Base-by-base conservation (phyloP, 345 rosid genomes). In the Noccaea bulbosa region DNA sequence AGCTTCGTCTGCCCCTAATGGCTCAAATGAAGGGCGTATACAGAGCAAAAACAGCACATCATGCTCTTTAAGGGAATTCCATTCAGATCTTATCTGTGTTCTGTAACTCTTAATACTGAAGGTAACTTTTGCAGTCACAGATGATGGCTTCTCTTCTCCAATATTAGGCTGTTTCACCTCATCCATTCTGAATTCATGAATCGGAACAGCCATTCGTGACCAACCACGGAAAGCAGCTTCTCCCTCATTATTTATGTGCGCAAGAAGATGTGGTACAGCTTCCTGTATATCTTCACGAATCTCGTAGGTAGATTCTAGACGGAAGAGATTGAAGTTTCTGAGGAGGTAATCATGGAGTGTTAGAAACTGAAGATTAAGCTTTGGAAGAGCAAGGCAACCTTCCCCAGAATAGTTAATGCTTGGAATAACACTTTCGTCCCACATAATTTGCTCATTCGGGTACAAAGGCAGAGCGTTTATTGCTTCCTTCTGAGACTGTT, bases 271-370 rank as follows among this genome's bases (percentile, higher is more conserved):
- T 0, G 99, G 99, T 27, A 89, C 83, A 71, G 99, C 96, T 81
- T 91, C 99, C 75, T 94, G 99, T 76, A 94, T 94, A 79, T 94
- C 97, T 83, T 94, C 99, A 7, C 99, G 99, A 69, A 94, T 94
- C 88, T 91, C 97, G 81, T 94, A 94, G 6, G 97, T 94, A 62
- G 99, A 94, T 78, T 94, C 99, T 56, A 94, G 89, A 44, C 97
- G 99, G 64, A 94, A 94, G 70, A 94, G 96, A 81, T 94, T 91
- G 83, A 94, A 94, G 77, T 94, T 94, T 75, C 99, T 79, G 6
- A 91, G 81, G 67, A 94, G 97, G 78, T 94, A 94, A 73, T 94
- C 99, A 79, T 94, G 97, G 47, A 94, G 97, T 11, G 97, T 94
- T 78, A 94, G 71, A 74, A 94, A 91, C 77, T 94, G 99, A 61